phyloP scores from a whole-genome alignment of 148 eudicot genomes.

The Rhododendron kiyosumense region DNA sequence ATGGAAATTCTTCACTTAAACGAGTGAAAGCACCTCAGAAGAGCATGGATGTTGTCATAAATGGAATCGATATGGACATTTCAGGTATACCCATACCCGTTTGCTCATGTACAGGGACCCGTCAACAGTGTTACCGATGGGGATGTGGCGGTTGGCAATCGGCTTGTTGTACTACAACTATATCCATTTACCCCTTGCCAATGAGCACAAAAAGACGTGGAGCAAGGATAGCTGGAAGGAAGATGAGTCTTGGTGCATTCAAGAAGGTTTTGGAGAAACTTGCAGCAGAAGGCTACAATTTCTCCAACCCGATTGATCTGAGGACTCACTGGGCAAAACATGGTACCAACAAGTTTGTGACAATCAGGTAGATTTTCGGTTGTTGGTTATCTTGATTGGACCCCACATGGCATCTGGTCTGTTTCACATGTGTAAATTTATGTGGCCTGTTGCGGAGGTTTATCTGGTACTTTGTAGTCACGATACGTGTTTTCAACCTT shows the following conservation, averaged over 20 bases:
- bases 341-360: constrained; percentile 62
- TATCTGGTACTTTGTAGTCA: constrained; percentile 20
- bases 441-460: constrained; percentile 19
- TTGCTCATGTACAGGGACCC: constrained; percentile 49
- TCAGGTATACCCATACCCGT: constrained; percentile 49
- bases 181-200: constrained; percentile 52
- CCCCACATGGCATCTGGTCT: constrained; percentile 17
- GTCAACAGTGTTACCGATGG: constrained; percentile 60
- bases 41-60: constrained; percentile 38
- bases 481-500: constrained; percentile 19
- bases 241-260: constrained; percentile 59
- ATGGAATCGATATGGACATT: constrained; percentile 51
- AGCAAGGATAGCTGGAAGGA: constrained; percentile 55
- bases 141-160: constrained; percentile 64
- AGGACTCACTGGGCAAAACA: constrained; percentile 59
- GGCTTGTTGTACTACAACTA: constrained; percentile 61
- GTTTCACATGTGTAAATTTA: constrained; percentile 33
- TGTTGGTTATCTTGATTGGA: neutral
- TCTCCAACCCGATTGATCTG: constrained; percentile 44
- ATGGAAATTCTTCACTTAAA: constrained; percentile 23
- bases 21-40: constrained; percentile 36
- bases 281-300: constrained; percentile 39
- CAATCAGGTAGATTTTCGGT: constrained; percentile 31
- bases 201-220: constrained; percentile 58
- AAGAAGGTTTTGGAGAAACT: constrained; percentile 57